These are phyloP conservation scores for Cryphonectria nitschkei DNA, from an alignment of 2,329 filamentous ascomycete species.

Conservation along the genomic window DNA sequence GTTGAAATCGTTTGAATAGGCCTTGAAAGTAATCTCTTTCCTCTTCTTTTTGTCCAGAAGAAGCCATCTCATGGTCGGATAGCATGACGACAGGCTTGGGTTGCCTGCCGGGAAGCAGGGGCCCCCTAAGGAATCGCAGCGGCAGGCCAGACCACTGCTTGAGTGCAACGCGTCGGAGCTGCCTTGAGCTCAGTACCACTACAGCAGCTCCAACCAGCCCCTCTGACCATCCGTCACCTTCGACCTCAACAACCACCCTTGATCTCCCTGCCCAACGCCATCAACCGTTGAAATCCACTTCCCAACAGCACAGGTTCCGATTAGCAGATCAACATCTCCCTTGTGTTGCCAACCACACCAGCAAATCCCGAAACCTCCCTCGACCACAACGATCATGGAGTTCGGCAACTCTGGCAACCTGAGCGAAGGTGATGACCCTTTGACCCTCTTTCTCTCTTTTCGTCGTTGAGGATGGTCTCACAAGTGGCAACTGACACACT, in stretches of 20 bases:
- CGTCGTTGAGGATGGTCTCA: constrained; percentile 21
- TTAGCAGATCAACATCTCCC: not conserved
- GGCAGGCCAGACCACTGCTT: not conserved
- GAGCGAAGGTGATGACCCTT: constrained; percentile 58
- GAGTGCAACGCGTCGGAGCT: constrained; percentile 49
- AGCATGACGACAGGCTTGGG: not conserved
- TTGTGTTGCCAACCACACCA: not conserved
- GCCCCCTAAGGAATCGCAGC: not conserved
- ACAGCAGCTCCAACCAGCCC: constrained; percentile 13
- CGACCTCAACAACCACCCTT: not conserved
- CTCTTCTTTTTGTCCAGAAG: not conserved
- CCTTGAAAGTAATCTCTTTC: not conserved
- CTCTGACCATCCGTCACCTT: not conserved
- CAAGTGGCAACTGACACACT: constrained; percentile 29
- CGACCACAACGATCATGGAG: constrained; percentile 54
- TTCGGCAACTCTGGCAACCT: constrained; percentile 65
- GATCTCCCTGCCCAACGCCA: not conserved
- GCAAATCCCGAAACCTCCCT: not conserved
- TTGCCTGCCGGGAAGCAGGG: constrained; percentile 26
- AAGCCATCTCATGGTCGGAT: not conserved
- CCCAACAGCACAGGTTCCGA: not conserved
- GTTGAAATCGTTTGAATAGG: too few relatives aligned
- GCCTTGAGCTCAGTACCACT: constrained; percentile 45
- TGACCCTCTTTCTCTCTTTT: not conserved
- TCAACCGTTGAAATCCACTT: not conserved